Base-by-base conservation (phyloP, 192 early-diverging fungal genomes). In the Entrophospora sp. region DNA sequence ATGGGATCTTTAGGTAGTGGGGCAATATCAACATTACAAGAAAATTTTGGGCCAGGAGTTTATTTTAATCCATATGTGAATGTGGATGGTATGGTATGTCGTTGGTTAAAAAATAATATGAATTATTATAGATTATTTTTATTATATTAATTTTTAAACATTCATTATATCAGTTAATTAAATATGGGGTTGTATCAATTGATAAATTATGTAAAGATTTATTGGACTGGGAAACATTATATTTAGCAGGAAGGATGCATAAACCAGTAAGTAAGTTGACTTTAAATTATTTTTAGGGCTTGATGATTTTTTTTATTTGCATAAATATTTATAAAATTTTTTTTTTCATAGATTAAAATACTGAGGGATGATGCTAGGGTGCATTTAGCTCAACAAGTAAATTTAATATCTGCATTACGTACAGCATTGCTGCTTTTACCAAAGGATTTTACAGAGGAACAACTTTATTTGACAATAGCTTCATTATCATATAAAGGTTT, bases 161-260 rank as follows among this genome's bases (percentile, higher is more conserved):
- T 31, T 16, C 16, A n/a, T 28, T 32, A 30, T 38, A 32, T 44
- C 69, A 90, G 84, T 57, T 76, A 51, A 80, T 97, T 64, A 99
- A 99, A 71, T 99, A 99, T 73, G 97, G 97, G 9, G 97, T 99
- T 14, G 89, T 97, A 20, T 91, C 91, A 4, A 91, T 97, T 72
- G 88, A 95, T 69, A 78, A 77, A 20, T 74, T 99, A 20, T 86
- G 89, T 63, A 81, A 81, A 68, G 97, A 99, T 67, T 70, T 99
- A 44, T 75, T 87, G 32, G 87, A 97, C 75, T 99, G 97, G 97
- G 89, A 94, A 53, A 88, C 91, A 3, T 75, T 98, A 61, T 99
- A 99, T 73, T 66, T 98, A 5, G 93, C 97, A 4, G 97, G 97
- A 2, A 85, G 97, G 45, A 85, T 99, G 83, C 96, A 98, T 61